Conservation (phyloP, 306 rosid species). For the Prunus salicina region DNA sequence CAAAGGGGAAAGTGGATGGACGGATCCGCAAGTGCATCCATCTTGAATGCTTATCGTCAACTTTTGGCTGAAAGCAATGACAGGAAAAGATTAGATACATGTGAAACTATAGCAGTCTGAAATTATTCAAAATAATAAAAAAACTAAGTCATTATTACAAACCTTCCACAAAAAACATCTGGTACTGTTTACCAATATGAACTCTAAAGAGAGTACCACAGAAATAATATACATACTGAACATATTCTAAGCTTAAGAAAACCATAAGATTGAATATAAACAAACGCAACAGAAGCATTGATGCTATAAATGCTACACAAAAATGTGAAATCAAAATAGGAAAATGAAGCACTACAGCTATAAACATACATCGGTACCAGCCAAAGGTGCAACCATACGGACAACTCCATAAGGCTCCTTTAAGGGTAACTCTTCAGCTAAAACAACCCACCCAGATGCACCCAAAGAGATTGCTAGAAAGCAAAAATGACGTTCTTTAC, state of each 20-base stretch:
- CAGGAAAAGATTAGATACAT: conserved; percentile 13
- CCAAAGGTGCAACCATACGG: conserved; percentile 80
- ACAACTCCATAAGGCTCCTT: conserved; percentile 63
- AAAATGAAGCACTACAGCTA: conserved; percentile 1
- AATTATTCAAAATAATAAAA: background rate
- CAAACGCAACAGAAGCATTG: background rate
- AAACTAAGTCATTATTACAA: background rate
- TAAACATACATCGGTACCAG: conserved; percentile 77
- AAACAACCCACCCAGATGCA: conserved; percentile 74
- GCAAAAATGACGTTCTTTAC: conserved; percentile 71
- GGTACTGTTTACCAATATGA: background rate
- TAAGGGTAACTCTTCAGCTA: conserved; percentile 76
- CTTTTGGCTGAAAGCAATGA: conserved; percentile 60
- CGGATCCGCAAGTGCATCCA: conserved; percentile 94
- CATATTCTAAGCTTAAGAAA: background rate
- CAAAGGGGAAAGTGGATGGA: conserved; percentile 63
- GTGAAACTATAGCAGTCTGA: conserved; percentile 3
- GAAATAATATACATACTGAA: background rate
- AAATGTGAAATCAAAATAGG: conserved; percentile 3
- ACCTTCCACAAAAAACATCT: background rate
- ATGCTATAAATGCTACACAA: background rate
- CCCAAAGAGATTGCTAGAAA: conserved; percentile 69
- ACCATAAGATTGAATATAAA: background rate
- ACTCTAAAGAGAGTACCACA: background rate
- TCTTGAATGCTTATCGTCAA: conserved; percentile 65